phyloP scores from a whole-genome alignment of 352 stramenopile genomes.

The Blastocystis sp. region DNA sequence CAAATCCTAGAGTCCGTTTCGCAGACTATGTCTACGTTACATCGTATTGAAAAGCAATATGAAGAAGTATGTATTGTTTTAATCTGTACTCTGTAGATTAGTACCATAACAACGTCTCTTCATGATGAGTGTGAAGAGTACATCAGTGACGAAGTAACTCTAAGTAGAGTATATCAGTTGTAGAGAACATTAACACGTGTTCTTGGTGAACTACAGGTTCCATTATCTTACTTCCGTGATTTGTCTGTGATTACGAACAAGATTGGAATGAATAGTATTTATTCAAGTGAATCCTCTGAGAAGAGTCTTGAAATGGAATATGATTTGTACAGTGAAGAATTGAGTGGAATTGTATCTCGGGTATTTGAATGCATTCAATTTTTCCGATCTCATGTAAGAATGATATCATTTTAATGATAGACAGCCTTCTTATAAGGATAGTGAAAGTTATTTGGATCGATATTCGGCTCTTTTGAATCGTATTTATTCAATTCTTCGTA shows the following conservation, averaged over 20 bases:
- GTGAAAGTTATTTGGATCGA: not conserved
- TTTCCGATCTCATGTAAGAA: constrained; percentile 21
- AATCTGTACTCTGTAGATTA: not conserved
- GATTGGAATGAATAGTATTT: constrained; percentile 40
- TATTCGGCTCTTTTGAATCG: constrained; percentile 1
- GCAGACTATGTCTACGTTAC: not conserved
- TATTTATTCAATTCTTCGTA: constrained; percentile 17
- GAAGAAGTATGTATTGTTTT: not conserved
- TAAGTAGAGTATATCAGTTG: not conserved
- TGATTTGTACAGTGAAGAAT: constrained; percentile 33
- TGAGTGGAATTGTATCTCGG: constrained; percentile 2
- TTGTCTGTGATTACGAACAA: constrained; percentile 49
- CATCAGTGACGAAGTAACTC: constrained; percentile 17
- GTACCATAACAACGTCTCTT: not conserved
- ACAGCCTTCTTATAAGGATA: constrained; percentile 41
- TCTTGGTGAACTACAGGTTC: constrained; percentile 3
- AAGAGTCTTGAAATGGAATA: constrained; percentile 54
- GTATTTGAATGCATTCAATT: constrained; percentile 51
- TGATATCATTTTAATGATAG: not conserved
- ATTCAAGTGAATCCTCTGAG: not conserved
- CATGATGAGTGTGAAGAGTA: constrained; percentile 56
- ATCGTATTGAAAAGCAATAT: constrained; percentile 15
- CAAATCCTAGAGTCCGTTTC: not conserved
- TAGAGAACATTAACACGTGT: constrained; percentile 40
- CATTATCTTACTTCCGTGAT: constrained; percentile 47